Conservation (phyloP, 2,329 filamentous ascomycete species). For the Aphanoascus verrucosus region DNA sequence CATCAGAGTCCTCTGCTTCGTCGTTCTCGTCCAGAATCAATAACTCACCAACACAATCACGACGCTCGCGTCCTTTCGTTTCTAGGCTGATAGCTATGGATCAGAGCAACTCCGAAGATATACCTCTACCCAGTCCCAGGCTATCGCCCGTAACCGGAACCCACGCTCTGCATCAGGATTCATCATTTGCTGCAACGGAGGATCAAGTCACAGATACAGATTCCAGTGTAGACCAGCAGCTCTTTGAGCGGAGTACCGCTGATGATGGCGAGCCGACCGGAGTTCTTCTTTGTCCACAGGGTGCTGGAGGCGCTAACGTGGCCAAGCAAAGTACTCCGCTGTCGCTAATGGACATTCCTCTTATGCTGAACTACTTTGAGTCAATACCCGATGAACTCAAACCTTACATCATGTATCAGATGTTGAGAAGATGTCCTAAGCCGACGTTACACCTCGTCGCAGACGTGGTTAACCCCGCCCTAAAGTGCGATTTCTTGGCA, state of each 20-base stretch:
- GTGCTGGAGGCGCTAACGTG: slow-evolving; percentile 4
- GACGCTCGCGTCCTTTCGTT: slow-evolving; percentile 31
- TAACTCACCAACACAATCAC: slow-evolving; percentile 13
- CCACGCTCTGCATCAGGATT: slow-evolving; percentile 44
- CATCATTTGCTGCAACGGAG: slow-evolving; percentile 34
- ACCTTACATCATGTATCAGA: slow-evolving; percentile 92
- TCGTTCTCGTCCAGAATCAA: not conserved
- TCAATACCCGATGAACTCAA: slow-evolving; percentile 85
- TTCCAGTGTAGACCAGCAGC: slow-evolving; percentile 37
- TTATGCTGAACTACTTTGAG: slow-evolving; percentile 82
- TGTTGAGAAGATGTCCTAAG: slow-evolving; percentile 76
- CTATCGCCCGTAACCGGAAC: slow-evolving; percentile 77
- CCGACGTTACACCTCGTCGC: slow-evolving; percentile 83
- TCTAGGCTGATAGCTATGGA: slow-evolving; percentile 11
- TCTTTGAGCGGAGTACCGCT: slow-evolving; percentile 29
- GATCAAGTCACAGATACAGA: slow-evolving; percentile 35
- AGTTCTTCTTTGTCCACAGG: not conserved
- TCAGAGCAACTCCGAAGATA: slow-evolving; percentile 47
- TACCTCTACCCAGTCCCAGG: slow-evolving; percentile 86
- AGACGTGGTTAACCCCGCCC: slow-evolving; percentile 78
- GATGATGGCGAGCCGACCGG: not conserved
- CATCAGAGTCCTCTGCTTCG: not conserved
- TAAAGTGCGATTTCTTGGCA: slow-evolving; percentile 87
- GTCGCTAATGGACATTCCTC: slow-evolving; percentile 65
- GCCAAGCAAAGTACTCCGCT: slow-evolving; percentile 24